phyloP scores from a whole-genome alignment of 352 stramenopile genomes.

The Globisporangium splendens region DNA sequence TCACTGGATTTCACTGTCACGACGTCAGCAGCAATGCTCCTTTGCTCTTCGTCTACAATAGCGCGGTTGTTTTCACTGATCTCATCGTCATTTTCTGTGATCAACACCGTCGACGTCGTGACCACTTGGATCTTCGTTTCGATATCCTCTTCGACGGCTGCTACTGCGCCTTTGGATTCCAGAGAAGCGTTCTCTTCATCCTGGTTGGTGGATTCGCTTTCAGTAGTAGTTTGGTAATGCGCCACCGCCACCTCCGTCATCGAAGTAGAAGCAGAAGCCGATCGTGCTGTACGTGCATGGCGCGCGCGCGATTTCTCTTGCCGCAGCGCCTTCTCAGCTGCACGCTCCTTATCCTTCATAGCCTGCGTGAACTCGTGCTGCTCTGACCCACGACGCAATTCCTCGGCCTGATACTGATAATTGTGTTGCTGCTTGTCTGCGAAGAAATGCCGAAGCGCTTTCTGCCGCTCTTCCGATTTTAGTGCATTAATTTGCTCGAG shows the following conservation, averaged over 20 bases:
- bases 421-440: constrained; percentile 41
- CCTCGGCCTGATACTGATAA: constrained; percentile 33
- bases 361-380: constrained; percentile 41
- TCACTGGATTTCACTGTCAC: no score
- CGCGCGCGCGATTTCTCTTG: constrained; percentile 9
- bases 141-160: neutral
- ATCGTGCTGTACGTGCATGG: neutral
- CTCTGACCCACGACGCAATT: constrained; percentile 49
- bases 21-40: no score
- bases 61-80: constrained; percentile 12
- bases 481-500: constrained; percentile 58
- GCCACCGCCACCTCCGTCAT: neutral
- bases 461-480: constrained; percentile 58
- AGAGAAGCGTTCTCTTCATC: constrained; percentile 5
- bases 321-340: constrained; percentile 4
- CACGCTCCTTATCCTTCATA: constrained; percentile 24
- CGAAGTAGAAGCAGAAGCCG: neutral
- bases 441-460: constrained; percentile 43
- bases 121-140: neutral
- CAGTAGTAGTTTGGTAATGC: no score
- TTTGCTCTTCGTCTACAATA: constrained; percentile 5
- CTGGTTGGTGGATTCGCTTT: constrained; percentile 1
- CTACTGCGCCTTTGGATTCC: neutral
- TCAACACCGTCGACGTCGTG: constrained; percentile 2
- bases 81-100: neutral